These are phyloP conservation scores for Umbilicus rupestris DNA, from an alignment of 164 flowering plant genomes.

Conservation along the genomic window DNA sequence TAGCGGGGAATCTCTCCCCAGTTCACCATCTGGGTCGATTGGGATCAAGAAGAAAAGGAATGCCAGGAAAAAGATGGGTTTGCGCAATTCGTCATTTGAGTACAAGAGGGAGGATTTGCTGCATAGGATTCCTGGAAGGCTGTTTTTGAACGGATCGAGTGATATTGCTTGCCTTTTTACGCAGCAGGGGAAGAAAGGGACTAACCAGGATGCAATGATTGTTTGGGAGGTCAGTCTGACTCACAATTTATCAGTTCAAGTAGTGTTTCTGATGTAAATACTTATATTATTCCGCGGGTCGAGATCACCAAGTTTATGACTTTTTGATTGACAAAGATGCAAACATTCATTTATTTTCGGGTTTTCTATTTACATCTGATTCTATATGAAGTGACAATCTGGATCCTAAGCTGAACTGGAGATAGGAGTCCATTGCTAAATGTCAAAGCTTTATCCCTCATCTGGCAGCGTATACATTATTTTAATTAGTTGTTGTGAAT, in stretches of 20 bases:
- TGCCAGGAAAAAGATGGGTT: constrained; percentile 33
- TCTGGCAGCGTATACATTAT: background rate
- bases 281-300: background rate
- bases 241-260: background rate
- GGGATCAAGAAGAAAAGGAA: constrained; percentile 26
- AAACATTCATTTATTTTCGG: background rate
- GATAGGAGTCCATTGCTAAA: too few relatives aligned
- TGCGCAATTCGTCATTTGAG: constrained; percentile 50
- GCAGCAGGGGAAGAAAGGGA: constrained; percentile 97
- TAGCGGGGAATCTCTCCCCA: constrained; percentile 71
- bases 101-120: constrained; percentile 48
- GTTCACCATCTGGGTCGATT: constrained; percentile 10
- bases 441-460: background rate
- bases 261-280: too few relatives aligned
- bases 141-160: constrained; percentile 72
- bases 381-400: background rate
- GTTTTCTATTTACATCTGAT: background rate
- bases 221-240: constrained; percentile 84
- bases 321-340: background rate
- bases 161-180: constrained; percentile 68
- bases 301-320: background rate
- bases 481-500: background rate
- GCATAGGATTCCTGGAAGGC: constrained; percentile 63
- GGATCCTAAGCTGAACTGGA: background rate
- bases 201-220: constrained; percentile 97